A percentile compares a stretch with the other conserved stretches of the same genome.
Evolutionary conservation across 2,329 filamentous ascomycete genomes (phyloP).

Genomic region (Botrytis medusae): DNA sequence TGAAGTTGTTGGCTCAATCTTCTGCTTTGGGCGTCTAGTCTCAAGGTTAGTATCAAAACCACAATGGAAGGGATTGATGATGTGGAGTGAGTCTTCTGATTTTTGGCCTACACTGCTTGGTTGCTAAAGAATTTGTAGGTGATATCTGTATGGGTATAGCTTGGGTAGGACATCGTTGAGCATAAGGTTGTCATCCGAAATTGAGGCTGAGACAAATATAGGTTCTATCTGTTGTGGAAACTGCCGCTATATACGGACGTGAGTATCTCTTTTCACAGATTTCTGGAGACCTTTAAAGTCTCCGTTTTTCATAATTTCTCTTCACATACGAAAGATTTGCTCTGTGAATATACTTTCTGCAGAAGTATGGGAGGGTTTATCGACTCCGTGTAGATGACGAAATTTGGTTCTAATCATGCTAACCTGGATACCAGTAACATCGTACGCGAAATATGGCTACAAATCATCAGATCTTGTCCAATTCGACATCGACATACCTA

Average conservation of each 20-base stretch:
- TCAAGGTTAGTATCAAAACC: slow-evolving; percentile 23
- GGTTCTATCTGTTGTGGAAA: slow-evolving; percentile 18
- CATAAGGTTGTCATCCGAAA: slow-evolving; percentile 8
- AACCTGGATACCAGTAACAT: slow-evolving; percentile 24
- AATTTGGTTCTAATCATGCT: background rate
- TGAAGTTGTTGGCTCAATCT: slow-evolving; percentile 26
- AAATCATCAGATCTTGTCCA: slow-evolving; percentile 21
- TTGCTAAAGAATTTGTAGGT: slow-evolving; percentile 20
- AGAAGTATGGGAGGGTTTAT: background rate
- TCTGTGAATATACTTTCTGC: background rate
- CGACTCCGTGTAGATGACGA: background rate
- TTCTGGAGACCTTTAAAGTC: too few species aligned
- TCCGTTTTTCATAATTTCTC: background rate
- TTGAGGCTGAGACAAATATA: slow-evolving; percentile 19
- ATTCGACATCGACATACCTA: slow-evolving; percentile 1
- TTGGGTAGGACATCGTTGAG: slow-evolving; percentile 23
- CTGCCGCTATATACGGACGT: slow-evolving; percentile 19
- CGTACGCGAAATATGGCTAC: slow-evolving; percentile 29
- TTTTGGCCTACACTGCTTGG: background rate
- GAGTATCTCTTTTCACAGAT: background rate
- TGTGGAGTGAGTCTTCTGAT: slow-evolving; percentile 25
- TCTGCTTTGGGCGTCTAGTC: slow-evolving; percentile 25
- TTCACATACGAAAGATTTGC: background rate
- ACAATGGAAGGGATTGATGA: slow-evolving; percentile 27
- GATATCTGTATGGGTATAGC: slow-evolving; percentile 27